Evolutionary conservation across 306 rosid species (phyloP), one percentile per base, ranked within the genome.

Genomic region (Quercus berberidifolia): DNA sequence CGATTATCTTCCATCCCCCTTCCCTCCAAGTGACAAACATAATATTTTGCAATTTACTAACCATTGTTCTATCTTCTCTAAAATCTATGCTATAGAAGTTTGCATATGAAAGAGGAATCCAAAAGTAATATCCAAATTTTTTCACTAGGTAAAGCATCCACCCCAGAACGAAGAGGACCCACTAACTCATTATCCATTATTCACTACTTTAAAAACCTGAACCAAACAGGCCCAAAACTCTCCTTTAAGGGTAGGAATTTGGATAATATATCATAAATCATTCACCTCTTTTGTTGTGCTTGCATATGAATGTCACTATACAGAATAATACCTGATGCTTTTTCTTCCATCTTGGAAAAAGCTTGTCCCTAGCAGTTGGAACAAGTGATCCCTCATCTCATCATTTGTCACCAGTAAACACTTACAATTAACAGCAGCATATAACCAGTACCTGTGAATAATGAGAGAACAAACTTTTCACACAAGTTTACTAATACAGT

Each of bases 301-400:
- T 67, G 23, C 25, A 30, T 3, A 33, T 13, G 46, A 33, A 67
- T 33, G 41, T 35, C 41, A 17, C 49, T 8, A 20, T 67, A 67
- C 7, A 4, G 11, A 28, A 26, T n/a, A 78, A 63, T 85, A 93
- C 99, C 98, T 95, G 99, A 84, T 95, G 97, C 54, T 86, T 95
- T 90, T 95, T 97, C 90, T 95, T 95, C 99, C 99, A 95, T 82
- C 93, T 89, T 1, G 97, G 97, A 71, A 95, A 85, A 95, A 93
- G 84, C 71, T 93, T 43, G 92, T 91, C 65, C 99, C 99, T 21
- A 95, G 79, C 71, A 95, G 87, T 88, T 93, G 98, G 86, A 95
- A 95, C 77, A 93, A 85, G 83, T 93, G 99, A 71, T 95, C 99
- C 81, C 99, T 89, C 99, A 95, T 95, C 88, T 95, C 98, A 52